Conservation (phyloP, 805 yeast genomes). For the Wickerhamomyces alni region DNA sequence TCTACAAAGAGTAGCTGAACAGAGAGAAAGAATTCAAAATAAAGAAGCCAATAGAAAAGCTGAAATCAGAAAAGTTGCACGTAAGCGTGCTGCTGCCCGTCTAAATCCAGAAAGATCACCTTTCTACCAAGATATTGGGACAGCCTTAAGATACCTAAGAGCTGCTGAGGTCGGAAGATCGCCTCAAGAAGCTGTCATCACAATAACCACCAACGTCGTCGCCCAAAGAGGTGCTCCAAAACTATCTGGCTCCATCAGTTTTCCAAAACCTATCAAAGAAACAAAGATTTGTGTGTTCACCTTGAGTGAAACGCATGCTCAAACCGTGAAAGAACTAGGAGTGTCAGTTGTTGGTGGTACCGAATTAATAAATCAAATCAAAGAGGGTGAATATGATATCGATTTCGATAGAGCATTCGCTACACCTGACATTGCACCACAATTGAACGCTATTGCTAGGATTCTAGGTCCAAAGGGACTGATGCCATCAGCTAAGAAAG, state of each 20-base stretch:
- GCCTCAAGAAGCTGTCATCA: slow-evolving; percentile 59
- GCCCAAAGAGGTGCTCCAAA: slow-evolving; percentile 77
- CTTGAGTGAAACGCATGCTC: slow-evolving; percentile 42
- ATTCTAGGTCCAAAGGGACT: slow-evolving; percentile 82
- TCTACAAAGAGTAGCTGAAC: slow-evolving; percentile 22
- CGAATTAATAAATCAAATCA: slow-evolving; percentile 59
- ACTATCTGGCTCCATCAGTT: slow-evolving; percentile 60
- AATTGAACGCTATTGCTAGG: slow-evolving; percentile 65
- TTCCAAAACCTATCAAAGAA: slow-evolving; percentile 68
- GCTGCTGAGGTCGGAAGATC: slow-evolving; percentile 91
- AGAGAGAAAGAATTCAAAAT: slow-evolving; percentile 22
- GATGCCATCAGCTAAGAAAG: slow-evolving; percentile 82
- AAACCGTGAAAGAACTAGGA: slow-evolving; percentile 49
- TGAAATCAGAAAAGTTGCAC: slow-evolving; percentile 31
- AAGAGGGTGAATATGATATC: slow-evolving; percentile 40
- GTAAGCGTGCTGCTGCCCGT: slow-evolving; percentile 33
- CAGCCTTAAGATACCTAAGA: slow-evolving; percentile 71
- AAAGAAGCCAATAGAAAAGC: slow-evolving; percentile 25
- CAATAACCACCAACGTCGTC: slow-evolving; percentile 56
- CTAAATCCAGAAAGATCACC: slow-evolving; percentile 45
- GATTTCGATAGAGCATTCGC: slow-evolving; percentile 76
- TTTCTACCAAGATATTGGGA: slow-evolving; percentile 62
- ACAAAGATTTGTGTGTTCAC: slow-evolving; percentile 68
- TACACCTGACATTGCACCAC: slow-evolving; percentile 71
- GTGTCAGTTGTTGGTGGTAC: slow-evolving; percentile 67